Conservation (phyloP, 495 filamentous ascomycete genomes). For the Hypoxylon crocopeplum region DNA sequence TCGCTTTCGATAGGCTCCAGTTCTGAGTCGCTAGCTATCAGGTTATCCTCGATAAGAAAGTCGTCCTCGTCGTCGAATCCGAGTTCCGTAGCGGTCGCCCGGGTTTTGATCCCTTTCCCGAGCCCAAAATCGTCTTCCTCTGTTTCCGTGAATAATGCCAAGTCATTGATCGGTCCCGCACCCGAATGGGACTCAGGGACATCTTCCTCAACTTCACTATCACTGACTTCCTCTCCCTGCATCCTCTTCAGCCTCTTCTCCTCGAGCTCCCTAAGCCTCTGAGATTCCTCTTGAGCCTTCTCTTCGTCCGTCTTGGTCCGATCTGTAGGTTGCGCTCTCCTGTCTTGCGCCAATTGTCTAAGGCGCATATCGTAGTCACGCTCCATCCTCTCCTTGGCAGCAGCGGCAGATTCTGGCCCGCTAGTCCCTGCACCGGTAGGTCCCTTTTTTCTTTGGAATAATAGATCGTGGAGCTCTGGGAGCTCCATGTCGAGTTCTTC, state of each 20-base stretch:
- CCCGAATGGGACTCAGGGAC: conserved; percentile 24
- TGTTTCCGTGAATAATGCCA: conserved; percentile 45
- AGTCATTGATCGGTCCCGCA: conserved; percentile 19
- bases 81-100: conserved; percentile 54
- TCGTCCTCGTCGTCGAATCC: conserved; percentile 90
- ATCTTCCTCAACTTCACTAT: conserved; percentile 50
- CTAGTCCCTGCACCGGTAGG: conserved; percentile 28
- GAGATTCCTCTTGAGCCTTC: conserved; percentile 74
- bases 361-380: conserved; percentile 85
- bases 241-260: conserved; percentile 75
- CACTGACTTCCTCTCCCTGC: conserved; percentile 66
- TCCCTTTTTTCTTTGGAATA: conserved; percentile 51
- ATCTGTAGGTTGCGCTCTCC: conserved; percentile 81
- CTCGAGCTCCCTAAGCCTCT: conserved; percentile 78
- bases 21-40: conserved; percentile 73
- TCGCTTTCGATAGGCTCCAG: conserved; percentile 64
- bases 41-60: conserved; percentile 86
- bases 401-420: conserved; percentile 65
- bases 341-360: conserved; percentile 80
- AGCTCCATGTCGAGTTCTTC: conserved; percentile 76
- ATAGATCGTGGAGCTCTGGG: conserved; percentile 75
- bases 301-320: conserved; percentile 93
- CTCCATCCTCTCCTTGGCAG: conserved; percentile 65
- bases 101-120: conserved; percentile 59
- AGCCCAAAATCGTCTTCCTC: conserved; percentile 62